These are phyloP conservation scores for Powellomyces hirtus DNA, from an alignment of 192 early-diverging fungal species.

Conservation along the genomic window DNA sequence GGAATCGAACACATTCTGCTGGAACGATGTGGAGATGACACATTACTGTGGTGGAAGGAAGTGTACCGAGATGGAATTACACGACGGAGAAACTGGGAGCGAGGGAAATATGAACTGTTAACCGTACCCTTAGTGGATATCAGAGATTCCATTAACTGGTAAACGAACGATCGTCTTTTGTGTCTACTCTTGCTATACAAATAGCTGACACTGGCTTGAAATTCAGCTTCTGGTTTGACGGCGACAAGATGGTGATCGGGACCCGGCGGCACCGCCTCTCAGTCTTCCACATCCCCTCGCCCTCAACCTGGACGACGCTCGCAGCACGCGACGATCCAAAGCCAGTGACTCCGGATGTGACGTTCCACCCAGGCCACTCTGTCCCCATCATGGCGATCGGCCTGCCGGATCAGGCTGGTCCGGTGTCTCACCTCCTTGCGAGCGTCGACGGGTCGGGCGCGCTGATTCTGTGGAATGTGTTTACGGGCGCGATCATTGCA, in stretches of 20 bases:
- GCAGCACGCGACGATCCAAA: background rate
- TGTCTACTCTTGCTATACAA: background rate
- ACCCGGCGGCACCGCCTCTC: slow-evolving; percentile 28
- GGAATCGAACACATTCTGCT: slow-evolving; percentile 1
- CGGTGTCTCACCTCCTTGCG: slow-evolving; percentile 23
- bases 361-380: background rate
- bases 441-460: slow-evolving; percentile 32
- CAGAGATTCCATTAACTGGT: slow-evolving; percentile 34
- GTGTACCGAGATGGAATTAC: slow-evolving; percentile 16
- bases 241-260: slow-evolving; percentile 31
- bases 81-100: slow-evolving; percentile 17
- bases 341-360: background rate
- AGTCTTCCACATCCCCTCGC: slow-evolving; percentile 3
- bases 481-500: slow-evolving; percentile 31
- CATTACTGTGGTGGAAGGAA: slow-evolving; percentile 21
- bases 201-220: too few species aligned
- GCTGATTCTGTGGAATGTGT: slow-evolving; percentile 39
- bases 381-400: slow-evolving; percentile 14
- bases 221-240: slow-evolving; percentile 30
- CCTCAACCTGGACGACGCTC: background rate
- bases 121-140: slow-evolving; percentile 23
- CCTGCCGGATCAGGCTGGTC: background rate
- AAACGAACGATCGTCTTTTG: background rate
- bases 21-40: slow-evolving; percentile 3
- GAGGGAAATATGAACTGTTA: slow-evolving; percentile 4